These are phyloP conservation scores for Auricularia heimuer DNA, from an alignment of 768 basidiomycete genomes.

Conservation along the genomic window DNA sequence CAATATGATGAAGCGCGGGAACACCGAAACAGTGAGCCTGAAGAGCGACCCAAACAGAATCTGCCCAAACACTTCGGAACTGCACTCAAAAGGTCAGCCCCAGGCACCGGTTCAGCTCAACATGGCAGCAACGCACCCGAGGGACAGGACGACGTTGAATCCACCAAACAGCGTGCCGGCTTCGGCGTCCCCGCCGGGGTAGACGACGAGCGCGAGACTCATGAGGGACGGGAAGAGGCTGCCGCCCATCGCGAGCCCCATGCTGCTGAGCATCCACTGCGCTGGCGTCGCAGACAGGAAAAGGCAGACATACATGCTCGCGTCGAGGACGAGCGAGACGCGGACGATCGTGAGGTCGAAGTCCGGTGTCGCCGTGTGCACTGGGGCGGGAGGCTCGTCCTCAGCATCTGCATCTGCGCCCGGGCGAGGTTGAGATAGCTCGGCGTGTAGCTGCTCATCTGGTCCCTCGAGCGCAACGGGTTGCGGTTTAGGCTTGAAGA, in stretches of 20 bases:
- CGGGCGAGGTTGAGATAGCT: no score
- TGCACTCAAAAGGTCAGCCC: not conserved
- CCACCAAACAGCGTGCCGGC: not conserved
- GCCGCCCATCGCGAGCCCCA: not conserved
- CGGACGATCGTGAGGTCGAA: not conserved
- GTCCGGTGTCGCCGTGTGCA: not conserved
- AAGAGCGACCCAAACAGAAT: not conserved
- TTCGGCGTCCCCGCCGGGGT: not conserved
- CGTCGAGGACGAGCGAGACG: not conserved
- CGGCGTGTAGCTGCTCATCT: not conserved
- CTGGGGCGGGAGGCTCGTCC: not conserved
- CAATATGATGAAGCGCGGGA: not conserved
- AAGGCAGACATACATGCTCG: not conserved
- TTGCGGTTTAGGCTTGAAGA: not conserved
- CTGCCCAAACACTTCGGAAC: not conserved
- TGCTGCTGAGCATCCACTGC: not conserved
- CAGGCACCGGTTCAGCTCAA: no score
- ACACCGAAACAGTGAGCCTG: not conserved
- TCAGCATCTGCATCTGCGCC: not conserved
- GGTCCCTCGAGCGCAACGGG: not conserved
- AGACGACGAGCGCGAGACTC: not conserved
- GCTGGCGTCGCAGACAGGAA: not conserved
- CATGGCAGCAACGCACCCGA: not conserved
- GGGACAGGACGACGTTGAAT: not conserved
- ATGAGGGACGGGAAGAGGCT: not conserved